Conservation (phyloP, 73 alveolate genomes). For the Durusdinium trenchii region DNA sequence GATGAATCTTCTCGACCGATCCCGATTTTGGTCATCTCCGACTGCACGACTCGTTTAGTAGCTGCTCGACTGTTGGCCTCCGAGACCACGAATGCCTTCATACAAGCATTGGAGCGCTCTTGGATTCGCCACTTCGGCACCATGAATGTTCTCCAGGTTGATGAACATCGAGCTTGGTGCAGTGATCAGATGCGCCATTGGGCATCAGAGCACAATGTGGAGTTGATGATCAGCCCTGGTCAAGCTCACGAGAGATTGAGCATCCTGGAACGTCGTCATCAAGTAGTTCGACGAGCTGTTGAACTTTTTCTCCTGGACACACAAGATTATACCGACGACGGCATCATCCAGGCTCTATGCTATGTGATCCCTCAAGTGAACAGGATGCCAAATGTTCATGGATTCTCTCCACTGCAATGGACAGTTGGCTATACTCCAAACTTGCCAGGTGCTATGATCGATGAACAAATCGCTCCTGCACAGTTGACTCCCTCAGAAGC, state of each 20-base stretch:
- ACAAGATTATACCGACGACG: background rate
- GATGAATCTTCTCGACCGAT: too few species aligned
- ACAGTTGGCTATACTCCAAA: too few species aligned
- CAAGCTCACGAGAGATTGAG: background rate
- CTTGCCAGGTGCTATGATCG: conserved; percentile 8
- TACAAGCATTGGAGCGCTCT: background rate
- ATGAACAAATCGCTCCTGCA: background rate
- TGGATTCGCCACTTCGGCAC: conserved; percentile 7
- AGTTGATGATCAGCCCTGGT: background rate
- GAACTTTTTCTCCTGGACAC: background rate
- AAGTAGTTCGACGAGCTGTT: background rate
- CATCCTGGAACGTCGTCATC: background rate
- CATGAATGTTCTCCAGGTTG: background rate
- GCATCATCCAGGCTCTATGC: background rate
- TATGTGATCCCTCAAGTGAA: conserved; percentile 13
- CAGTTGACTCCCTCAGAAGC: background rate
- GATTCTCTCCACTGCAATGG: conserved; percentile 12
- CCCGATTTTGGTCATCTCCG: background rate
- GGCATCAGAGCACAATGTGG: background rate
- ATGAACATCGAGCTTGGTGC: background rate
- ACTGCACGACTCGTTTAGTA: background rate
- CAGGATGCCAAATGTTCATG: background rate
- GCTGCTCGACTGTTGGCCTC: background rate
- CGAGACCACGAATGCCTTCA: background rate
- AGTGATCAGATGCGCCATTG: background rate